Evolutionary conservation across 768 basidiomycete genomes (phyloP), one percentile per base, ranked within the genome.

Genomic region (Phaeolepiota aurea): DNA sequence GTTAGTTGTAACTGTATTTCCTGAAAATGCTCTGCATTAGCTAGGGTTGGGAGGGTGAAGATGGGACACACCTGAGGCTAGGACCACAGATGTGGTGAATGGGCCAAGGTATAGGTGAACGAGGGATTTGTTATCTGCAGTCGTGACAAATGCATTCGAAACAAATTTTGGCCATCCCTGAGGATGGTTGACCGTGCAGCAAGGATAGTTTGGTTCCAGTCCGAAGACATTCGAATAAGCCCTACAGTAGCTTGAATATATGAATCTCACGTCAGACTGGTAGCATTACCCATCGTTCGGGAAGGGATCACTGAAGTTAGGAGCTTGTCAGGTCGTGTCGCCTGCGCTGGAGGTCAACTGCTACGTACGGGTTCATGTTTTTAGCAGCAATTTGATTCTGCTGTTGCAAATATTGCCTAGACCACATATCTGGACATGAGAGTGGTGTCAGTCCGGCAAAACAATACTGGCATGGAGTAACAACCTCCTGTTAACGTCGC

Each of bases 131-230:
- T 61, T 50, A 52, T 73, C 67, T 12, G 68, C 59, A n/a, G 67
- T 69, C 0, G 62, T 65, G 11, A 76, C 53, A 50, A 77, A 76
- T 3, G 72, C 62, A 50, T 72, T 73, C 15, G 66, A 61, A 40
- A 74, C 63, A 50, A 75, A 74, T 45, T 74, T 76, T 1, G 73
- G 72, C 67, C 68, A 74, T 20, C 69, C 71, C 50, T 76, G 73
- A 16, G 72, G 73, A 43, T 68, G 65, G 43, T 74, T 72, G 37
- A 74, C 74, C 1, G 71, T 73, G 54, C 72, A 74, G 44, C 71
- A 73, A 1, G 71, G 70, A 43, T 72, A 72, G 42, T 72, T 71
- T 4, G 71, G 71, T 42, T 71, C 65, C 2, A 74, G 55, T 1
- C 71, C 69, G 42, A 73, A 72, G 10, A 74, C 71, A 45, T 71